Percentiles rank a stretch among this genome's conserved stretches.
Evolutionary conservation across 2,329 filamentous ascomycete genomes (phyloP).

Genomic region (Annulohypoxylon truncatum): DNA sequence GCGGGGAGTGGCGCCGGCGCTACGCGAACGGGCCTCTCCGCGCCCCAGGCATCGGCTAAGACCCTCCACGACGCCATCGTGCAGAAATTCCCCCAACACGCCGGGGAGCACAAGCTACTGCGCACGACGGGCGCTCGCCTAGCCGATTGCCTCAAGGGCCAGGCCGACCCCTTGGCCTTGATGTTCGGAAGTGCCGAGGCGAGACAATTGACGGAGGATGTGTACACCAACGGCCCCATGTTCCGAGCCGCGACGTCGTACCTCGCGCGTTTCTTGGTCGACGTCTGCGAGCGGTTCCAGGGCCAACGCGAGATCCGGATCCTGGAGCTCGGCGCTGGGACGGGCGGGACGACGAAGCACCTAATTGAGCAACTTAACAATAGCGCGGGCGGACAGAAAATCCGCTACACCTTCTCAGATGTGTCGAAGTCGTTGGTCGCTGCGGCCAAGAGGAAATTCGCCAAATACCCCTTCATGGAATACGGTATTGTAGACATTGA

Average conservation of each 20-base stretch:
- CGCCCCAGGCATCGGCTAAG: constrained; percentile 2
- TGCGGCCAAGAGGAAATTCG: constrained; percentile 45
- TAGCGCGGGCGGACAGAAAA: constrained; percentile 29
- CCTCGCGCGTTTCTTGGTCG: constrained; percentile 39
- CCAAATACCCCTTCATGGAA: constrained; percentile 34
- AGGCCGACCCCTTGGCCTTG: constrained; percentile 52
- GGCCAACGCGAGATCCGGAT: constrained; percentile 49
- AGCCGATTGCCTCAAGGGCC: constrained; percentile 54
- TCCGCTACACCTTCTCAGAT: constrained; percentile 59
- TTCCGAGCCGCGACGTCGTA: constrained; percentile 40
- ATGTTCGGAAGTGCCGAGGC: constrained; percentile 51
- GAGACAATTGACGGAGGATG: constrained; percentile 48
- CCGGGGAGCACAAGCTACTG: constrained; percentile 49
- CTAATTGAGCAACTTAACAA: constrained; percentile 47
- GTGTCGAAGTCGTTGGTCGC: constrained; percentile 52
- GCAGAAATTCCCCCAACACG: constrained; percentile 49
- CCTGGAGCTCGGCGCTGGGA: constrained; percentile 58
- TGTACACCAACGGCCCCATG: constrained; percentile 52
- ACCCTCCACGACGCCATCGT: constrained; percentile 12
- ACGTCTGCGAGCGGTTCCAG: background rate
- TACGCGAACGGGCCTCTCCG: background rate
- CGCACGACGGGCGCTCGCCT: constrained; percentile 50
- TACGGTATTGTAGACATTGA: constrained; percentile 50
- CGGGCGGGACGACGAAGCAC: constrained; percentile 55
- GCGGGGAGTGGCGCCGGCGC: background rate